Evolutionary conservation across 192 early-diverging fungal genomes (phyloP), one percentile per base, ranked within the genome.

Genomic region (Hyaloraphidium curvatum): DNA sequence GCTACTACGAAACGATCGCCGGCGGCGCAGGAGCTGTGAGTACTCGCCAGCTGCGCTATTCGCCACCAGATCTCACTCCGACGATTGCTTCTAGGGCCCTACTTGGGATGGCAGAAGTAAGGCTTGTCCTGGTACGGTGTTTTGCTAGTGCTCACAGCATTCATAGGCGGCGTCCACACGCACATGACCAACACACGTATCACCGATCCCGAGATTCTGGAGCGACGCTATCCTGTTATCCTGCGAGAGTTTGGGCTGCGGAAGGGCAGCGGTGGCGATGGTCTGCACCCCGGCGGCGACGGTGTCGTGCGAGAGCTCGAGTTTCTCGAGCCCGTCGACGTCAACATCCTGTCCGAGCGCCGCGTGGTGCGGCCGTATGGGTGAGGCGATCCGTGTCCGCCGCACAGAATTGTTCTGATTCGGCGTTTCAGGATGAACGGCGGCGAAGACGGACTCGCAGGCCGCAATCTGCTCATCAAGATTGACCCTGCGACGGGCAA

Each of bases 111-210:
- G 93, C 3, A 75, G 83, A 35, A 80, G 80, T 55, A 16, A 28
- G 17, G 16, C 29, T 30, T 21, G 37, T 28, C 21, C 22, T 1
- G n/a, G n/a, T 0, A 29, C 25, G 0, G 16, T 1, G 26, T 1
- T 11, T 14, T 28, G 9, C 28, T 57, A n/a, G 29, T 33, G 25
- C 7, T 30, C 9, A 3, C 39, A 29, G 26, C 28, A 17, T 16
- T 35, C 39, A 40, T 51, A 60, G 59, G 61, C 58, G 73, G 70
- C 17, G 70, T 73, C 2, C 75, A 77, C 59, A 72, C 66, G 22
- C 87, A 93, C 60, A 91, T 93, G 89, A 97, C 93, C 28, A 97
- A 97, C 60, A 97, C 93, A 0, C 74, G 91, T 19, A 95, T 93
- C 58, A 97, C 93, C 0, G 93, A 97, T 64, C 89, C 91, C 0